Evolutionary conservation across 192 early-diverging fungal genomes (phyloP).

Genomic region (Entomortierella chlamydospora): DNA sequence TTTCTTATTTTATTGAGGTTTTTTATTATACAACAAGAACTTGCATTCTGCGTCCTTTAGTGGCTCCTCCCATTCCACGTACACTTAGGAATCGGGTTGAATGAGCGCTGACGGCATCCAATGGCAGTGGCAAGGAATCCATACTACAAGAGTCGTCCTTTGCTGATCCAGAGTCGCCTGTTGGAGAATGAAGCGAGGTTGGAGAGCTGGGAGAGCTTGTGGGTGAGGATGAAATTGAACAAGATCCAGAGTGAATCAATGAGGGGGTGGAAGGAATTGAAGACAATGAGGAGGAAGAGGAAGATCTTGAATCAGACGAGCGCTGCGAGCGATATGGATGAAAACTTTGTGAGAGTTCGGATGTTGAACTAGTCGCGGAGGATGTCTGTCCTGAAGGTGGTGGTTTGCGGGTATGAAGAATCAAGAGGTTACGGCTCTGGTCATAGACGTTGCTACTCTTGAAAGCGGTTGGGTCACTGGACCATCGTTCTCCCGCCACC

Average conservation of each 20-base stretch:
- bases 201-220: constrained; percentile 30
- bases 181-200: constrained; percentile 5
- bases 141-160: constrained; percentile 19
- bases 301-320: constrained; percentile 1
- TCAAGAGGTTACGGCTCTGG: constrained; percentile 38
- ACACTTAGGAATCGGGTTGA: constrained; percentile 35
- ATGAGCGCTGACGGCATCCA: constrained; percentile 16
- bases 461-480: constrained; percentile 34
- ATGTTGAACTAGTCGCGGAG: neutral
- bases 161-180: neutral
- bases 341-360: constrained; percentile 1
- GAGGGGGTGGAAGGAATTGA: constrained; percentile 36
- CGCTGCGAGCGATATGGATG: constrained; percentile 31
- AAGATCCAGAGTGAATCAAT: constrained; percentile 14
- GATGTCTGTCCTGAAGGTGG: neutral
- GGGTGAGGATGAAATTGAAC: constrained; percentile 18
- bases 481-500: constrained; percentile 31
- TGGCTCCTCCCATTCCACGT: constrained; percentile 41
- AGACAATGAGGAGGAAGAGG: constrained; percentile 11
- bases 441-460: constrained; percentile 40
- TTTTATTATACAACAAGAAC: constrained; percentile 36
- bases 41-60: constrained; percentile 41
- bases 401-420: constrained; percentile 46
- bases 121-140: constrained; percentile 16
- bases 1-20: neutral